These are phyloP conservation scores for Lojkania enalia DNA, from an alignment of 2,329 filamentous ascomycete species.

Conservation along the genomic window DNA sequence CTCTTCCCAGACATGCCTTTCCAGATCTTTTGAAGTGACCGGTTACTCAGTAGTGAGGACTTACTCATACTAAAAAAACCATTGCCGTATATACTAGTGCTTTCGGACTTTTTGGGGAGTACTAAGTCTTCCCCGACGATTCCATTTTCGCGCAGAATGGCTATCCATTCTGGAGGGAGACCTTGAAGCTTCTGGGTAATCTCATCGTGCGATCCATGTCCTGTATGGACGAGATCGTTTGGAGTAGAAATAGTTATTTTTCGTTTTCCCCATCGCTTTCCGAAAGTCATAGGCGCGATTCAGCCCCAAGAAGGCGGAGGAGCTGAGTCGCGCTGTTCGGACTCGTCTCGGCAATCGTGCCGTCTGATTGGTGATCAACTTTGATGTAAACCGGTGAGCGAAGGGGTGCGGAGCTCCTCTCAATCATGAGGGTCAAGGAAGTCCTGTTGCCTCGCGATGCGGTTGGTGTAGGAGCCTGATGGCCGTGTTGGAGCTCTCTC, in stretches of 20 bases:
- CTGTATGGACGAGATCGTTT: constrained; percentile 1
- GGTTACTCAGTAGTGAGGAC: constrained; percentile 6
- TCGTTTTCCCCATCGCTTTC: constrained; percentile 3
- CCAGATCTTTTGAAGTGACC: constrained; percentile 6
- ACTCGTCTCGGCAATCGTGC: too few relatives aligned
- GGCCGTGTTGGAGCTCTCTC: too few relatives aligned
- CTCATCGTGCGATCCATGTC: constrained; percentile 6
- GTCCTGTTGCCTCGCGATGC: too few relatives aligned
- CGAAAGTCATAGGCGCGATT: neutral
- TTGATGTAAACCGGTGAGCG: too few relatives aligned
- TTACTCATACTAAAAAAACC: constrained; percentile 6
- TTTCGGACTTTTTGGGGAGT: constrained; percentile 8
- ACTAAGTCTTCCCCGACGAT: constrained; percentile 8
- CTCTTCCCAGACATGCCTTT: constrained; percentile 5
- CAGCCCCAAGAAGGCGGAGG: neutral
- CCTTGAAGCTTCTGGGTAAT: constrained; percentile 8
- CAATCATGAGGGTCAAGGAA: too few relatives aligned
- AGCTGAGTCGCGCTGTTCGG: neutral
- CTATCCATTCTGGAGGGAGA: constrained; percentile 5
- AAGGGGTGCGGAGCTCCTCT: too few relatives aligned
- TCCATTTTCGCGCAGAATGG: constrained; percentile 7
- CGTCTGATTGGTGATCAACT: too few relatives aligned
- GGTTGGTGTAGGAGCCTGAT: too few relatives aligned
- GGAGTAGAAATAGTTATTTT: constrained; percentile 3
- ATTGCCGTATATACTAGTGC: constrained; percentile 4